Conservation (phyloP, 805 yeast species). For the Isabelozyma heimii region DNA sequence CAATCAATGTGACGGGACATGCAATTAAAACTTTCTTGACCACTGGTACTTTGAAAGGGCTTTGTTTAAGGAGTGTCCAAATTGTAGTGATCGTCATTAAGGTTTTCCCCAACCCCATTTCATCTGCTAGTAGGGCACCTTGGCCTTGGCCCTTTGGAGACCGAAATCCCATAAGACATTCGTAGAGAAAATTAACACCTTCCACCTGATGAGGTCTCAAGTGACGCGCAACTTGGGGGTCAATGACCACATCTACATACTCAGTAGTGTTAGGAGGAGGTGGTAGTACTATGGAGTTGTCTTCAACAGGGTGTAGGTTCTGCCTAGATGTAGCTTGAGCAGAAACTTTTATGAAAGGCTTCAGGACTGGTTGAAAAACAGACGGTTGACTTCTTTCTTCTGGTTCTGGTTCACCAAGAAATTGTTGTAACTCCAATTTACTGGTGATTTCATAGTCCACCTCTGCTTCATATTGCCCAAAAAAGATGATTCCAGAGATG, state of each 20-base stretch:
- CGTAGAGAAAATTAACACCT: constrained; percentile 79
- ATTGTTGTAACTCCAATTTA: constrained; percentile 7
- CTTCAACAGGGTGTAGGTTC: neutral
- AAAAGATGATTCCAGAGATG: constrained; percentile 39
- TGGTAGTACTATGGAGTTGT: constrained; percentile 4
- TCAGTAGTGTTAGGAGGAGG: constrained; percentile 5
- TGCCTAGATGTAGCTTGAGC: neutral
- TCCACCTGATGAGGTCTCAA: constrained; percentile 86
- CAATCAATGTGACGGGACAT: constrained; percentile 87
- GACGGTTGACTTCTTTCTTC: constrained; percentile 5
- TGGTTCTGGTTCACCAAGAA: neutral
- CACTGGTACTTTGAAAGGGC: constrained; percentile 44
- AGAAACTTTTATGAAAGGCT: constrained; percentile 12
- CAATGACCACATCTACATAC: constrained; percentile 47
- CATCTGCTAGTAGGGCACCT: constrained; percentile 92
- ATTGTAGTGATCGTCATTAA: constrained; percentile 78
- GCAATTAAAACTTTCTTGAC: constrained; percentile 69
- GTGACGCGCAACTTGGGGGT: constrained; percentile 48
- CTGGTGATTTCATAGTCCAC: constrained; percentile 46
- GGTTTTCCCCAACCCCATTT: constrained; percentile 84
- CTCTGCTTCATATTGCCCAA: constrained; percentile 64
- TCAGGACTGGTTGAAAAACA: constrained; percentile 42
- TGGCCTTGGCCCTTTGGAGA: constrained; percentile 36
- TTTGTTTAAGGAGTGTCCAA: constrained; percentile 78
- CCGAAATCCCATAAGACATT: constrained; percentile 70